Evolutionary conservation across 495 filamentous ascomycete species (phyloP), one percentile per base, ranked within the genome.

Genomic region (Aeminium ludgeri): DNA sequence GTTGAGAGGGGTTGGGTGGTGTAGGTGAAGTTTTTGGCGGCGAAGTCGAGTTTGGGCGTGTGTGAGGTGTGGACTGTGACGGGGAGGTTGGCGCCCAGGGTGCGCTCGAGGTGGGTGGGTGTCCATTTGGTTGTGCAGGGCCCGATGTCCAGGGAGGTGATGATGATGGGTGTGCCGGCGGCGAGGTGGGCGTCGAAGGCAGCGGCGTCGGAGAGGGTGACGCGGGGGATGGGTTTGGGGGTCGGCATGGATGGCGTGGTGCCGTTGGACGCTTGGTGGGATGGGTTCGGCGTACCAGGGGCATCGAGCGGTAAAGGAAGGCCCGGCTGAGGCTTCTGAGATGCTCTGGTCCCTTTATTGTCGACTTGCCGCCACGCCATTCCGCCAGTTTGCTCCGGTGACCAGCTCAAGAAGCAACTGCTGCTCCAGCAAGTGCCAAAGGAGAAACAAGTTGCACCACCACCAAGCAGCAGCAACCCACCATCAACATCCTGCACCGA

Each of bases 381-480:
- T n/a, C n/a, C n/a, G n/a, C n/a, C n/a, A n/a, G n/a, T n/a, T n/a
- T n/a, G n/a, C n/a, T n/a, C n/a, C n/a, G n/a, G n/a, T n/a, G n/a
- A n/a, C n/a, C n/a, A n/a, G 32, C 41, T 53, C 35, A 76, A 36
- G 58, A 68, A 76, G 30, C 66, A 65, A 0, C 69, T 74, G 33
- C 68, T 62, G 42, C 80, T 83, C 74, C 79, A 83, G 46, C 68
- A 77, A 11, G 76, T 76, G 6, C 82, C 83, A 67, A 92, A 87
- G 0, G 82, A 83, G 59, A 91, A 93, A 56, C 86, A 92, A 0
- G 85, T 80, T 19, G 82, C 82, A 15, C 86, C 86, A 12, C 86
- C 86, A 7, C 83, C 84, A 28, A 79, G 56, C 1, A 93, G 56
- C 3, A 84, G 48, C 19, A 66, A 53, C 12, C 64, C 57, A 15